Conservation (phyloP, 2,329 filamentous ascomycete species). For the Trichophyton benhamiae region DNA sequence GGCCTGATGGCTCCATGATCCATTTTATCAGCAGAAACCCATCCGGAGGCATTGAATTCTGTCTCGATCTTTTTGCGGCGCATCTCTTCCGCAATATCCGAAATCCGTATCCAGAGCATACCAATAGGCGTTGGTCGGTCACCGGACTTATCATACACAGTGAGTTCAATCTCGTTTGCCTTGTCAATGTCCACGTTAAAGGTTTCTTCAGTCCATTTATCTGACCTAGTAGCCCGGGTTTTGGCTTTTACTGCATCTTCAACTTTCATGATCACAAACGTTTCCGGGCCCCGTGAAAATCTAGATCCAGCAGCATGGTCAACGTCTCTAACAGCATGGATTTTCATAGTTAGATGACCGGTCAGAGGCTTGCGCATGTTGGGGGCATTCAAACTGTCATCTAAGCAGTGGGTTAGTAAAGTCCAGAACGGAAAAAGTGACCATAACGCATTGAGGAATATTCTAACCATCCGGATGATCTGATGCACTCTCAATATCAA, state of each 20-base stretch:
- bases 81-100: slow-evolving; percentile 95
- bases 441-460: slow-evolving; percentile 1
- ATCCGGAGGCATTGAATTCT: slow-evolving; percentile 85
- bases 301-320: slow-evolving; percentile 75
- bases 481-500: slow-evolving; percentile 67
- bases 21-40: slow-evolving; percentile 97
- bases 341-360: slow-evolving; percentile 73
- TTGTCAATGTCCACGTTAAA: slow-evolving; percentile 94
- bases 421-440: background rate
- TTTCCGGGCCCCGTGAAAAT: slow-evolving; percentile 85
- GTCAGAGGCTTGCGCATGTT: slow-evolving; percentile 94
- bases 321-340: slow-evolving; percentile 83
- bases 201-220: slow-evolving; percentile 82
- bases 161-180: slow-evolving; percentile 95
- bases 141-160: slow-evolving; percentile 88
- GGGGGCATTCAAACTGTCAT: slow-evolving; percentile 91
- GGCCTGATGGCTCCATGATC: slow-evolving; percentile 45
- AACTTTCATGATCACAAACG: slow-evolving; percentile 90
- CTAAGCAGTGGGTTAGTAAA: slow-evolving; percentile 35
- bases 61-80: slow-evolving; percentile 93
- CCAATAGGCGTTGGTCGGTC: slow-evolving; percentile 87
- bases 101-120: slow-evolving; percentile 91
- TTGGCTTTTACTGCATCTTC: slow-evolving; percentile 85
- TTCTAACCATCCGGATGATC: slow-evolving; percentile 67
- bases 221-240: slow-evolving; percentile 71